Base-by-base conservation (phyloP, 768 basidiomycete species). In the Amanita fuliginea region DNA sequence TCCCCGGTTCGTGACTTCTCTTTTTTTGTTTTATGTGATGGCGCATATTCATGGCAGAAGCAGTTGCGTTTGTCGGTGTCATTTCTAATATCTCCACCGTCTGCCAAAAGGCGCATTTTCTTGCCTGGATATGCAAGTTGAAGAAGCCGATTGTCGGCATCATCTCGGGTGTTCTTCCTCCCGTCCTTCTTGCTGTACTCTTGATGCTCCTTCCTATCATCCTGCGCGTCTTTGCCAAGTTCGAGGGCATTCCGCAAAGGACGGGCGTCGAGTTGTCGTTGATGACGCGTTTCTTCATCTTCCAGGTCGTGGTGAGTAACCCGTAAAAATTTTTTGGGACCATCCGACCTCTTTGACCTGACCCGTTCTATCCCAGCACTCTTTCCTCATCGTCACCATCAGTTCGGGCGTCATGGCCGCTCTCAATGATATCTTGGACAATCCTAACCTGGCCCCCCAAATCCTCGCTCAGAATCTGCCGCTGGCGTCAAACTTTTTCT, bases 231-330 rank as follows among this genome's bases (percentile, higher is more conserved):
- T 68, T 97, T 24, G 88, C 81, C 10, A 71, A 77, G 16, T 84
- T 96, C 47, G 90, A 98, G 66, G 96, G 96, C 16, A 89, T 92
- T 16, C 93, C 95, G 0, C 83, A 86, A 55, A 74, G 75, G 30
- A 87, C 83, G 0, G 83, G 80, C 1, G 66, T 98, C 36, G 95
- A 99, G 57, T 74, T 96, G 4, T 87, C 84, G 46, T 65, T 99
- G 59, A 96, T 97, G 94, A 82, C 80, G 1, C 73, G 96, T 18
- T 98, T 75, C 68, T 95, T 95, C 69, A 69, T 90, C 54, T 96
- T 96, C 75, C 85, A 87, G 68, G 87, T 94, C 43, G 67, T 96
- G 47, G 90, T 94, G 65, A 55, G 89, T 78, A 3, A 32, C 40
- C 19, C n/a, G n/a, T n/a, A n/a, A n/a, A n/a, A n/a, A 24, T 24